A percentile compares a stretch with the other conserved stretches of the same genome.
These are phyloP conservation scores for Beta vulgaris DNA, from an alignment of 148 eudicot species.

Conservation along the genomic window DNA sequence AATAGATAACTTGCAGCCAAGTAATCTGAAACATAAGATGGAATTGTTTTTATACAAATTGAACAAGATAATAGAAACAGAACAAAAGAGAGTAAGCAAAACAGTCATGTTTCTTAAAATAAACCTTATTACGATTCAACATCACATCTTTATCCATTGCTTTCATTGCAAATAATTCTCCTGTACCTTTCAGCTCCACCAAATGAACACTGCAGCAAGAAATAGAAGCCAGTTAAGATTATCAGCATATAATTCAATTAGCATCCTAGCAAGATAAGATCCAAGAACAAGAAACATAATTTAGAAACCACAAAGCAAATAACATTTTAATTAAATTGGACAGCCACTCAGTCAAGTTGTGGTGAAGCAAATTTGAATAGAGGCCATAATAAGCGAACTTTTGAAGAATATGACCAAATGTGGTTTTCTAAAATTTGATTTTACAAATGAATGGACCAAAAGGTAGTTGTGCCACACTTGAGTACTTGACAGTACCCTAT, in stretches of 20 bases:
- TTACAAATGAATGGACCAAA: neutral
- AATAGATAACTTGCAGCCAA: neutral
- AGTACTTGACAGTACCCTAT: neutral
- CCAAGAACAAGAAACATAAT: neutral
- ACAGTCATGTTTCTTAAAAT: constrained; percentile 3
- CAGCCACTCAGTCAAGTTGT: neutral
- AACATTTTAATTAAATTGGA: neutral
- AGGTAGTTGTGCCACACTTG: neutral
- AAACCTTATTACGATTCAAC: constrained; percentile 95
- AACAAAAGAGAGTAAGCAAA: neutral
- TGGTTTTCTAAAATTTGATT: neutral
- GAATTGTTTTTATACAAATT: neutral
- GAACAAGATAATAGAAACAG: neutral
- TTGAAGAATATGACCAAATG: neutral
- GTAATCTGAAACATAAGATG: neutral
- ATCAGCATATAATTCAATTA: neutral
- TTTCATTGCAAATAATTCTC: constrained; percentile 89
- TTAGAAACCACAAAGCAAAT: neutral
- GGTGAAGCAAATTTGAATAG: neutral
- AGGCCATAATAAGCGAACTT: neutral
- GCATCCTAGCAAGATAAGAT: neutral
- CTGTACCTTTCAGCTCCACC: constrained; percentile 89
- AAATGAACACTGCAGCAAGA: constrained; percentile 78
- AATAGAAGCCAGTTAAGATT: constrained; percentile 7
- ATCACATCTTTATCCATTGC: constrained; percentile 94